phyloP scores from a whole-genome alignment of 768 basidiomycete species.

The Tylopilus sp. region DNA sequence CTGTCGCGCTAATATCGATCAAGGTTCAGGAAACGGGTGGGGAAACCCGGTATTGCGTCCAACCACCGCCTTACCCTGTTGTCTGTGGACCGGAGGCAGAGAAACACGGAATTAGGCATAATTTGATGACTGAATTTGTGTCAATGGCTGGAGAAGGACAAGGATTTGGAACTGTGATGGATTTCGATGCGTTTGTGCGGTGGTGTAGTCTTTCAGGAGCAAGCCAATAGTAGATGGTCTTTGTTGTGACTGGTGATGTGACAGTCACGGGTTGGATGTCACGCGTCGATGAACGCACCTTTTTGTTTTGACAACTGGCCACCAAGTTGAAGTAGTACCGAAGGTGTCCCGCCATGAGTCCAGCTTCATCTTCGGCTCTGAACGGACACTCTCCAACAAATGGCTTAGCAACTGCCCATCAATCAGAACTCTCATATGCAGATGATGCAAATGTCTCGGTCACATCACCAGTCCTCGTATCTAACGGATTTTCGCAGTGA shows the following conservation, averaged over 20 bases:
- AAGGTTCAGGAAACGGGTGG: constrained; percentile 7
- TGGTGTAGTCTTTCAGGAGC: constrained; percentile 18
- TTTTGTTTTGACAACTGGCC: constrained; percentile 10
- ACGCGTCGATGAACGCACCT: constrained; percentile 18
- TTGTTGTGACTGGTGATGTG: constrained; percentile 17
- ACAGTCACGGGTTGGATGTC: constrained; percentile 18
- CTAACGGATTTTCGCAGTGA: constrained; percentile 62
- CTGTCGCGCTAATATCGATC: neutral
- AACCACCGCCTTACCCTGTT: constrained; percentile 48
- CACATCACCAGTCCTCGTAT: constrained; percentile 36
- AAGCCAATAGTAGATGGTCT: too few relatives aligned
- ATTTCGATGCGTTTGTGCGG: constrained; percentile 19
- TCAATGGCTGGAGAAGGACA: constrained; percentile 37
- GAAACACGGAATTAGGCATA: constrained; percentile 40
- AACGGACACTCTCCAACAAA: constrained; percentile 57
- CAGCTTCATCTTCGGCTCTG: constrained; percentile 29
- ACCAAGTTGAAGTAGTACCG: constrained; percentile 1
- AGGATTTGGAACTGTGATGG: constrained; percentile 42
- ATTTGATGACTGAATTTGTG: constrained; percentile 60
- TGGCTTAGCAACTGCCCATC: constrained; percentile 40
- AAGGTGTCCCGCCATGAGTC: constrained; percentile 22
- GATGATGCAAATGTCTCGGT: constrained; percentile 24
- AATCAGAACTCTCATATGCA: constrained; percentile 36
- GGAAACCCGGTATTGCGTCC: constrained; percentile 34
- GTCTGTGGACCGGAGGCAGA: constrained; percentile 45